Base-by-base conservation (phyloP, 495 filamentous ascomycete genomes). In the Astrocystis sublimbata region DNA sequence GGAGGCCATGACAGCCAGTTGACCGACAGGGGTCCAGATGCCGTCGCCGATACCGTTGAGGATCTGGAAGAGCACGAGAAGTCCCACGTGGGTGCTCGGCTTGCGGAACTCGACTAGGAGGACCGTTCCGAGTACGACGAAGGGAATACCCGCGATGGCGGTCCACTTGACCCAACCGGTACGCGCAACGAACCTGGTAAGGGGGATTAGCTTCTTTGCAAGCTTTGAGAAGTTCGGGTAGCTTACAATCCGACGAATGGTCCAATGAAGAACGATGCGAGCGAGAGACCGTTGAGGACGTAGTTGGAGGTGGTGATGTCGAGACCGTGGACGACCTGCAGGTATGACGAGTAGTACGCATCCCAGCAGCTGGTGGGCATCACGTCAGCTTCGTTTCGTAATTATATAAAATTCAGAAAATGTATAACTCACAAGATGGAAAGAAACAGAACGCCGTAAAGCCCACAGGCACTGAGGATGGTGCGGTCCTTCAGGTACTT, bases 211-310 rank as follows among this genome's bases (percentile, higher is more conserved):
- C 5, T 5, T 19, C n/a, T 1, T 7, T 31, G 17, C 33, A 21
- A 19, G 21, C 28, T 8, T 26, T 6, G 7, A 23, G 12, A 9
- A 5, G 28, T 3, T 10, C 2, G 21, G 17, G 33, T 5, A 17
- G 10, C 76, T 76, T 86, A 73, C 41, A 89, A 59, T 15, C 85
- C 87, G 13, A 88, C 78, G 38, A 81, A 68, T 55, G 91, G 82
- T 3, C 85, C 81, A 33, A 86, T 79, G 60, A 91, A 83, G 4
- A 86, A 89, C 0, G 87, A 85, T 4, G 86, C 81, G 63, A 92
- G 90, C 23, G 86, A 83, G 65, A 90, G 91, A 15, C 83, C 87
- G 60, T 89, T 82, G n/a, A 84, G 82, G 47, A 92, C 84, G 64
- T 85, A 86, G 35, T 86, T 86, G 9, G 88, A 84, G 9, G 83